Evolutionary conservation across 768 basidiomycete species (phyloP).

Genomic region (Naganishia friedmannii): DNA sequence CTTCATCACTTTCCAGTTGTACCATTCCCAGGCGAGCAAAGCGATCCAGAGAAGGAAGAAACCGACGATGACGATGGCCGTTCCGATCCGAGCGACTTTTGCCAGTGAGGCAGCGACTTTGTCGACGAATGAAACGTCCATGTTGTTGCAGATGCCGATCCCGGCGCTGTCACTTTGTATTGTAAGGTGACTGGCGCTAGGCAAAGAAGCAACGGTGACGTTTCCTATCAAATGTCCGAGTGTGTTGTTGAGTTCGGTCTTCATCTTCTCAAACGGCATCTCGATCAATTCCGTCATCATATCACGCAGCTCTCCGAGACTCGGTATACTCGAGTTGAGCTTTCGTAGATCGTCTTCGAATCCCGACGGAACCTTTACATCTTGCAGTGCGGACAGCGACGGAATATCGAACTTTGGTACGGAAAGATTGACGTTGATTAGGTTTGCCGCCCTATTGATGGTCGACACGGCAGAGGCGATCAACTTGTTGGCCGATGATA

Average conservation of each 20-base stretch:
- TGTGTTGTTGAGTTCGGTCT: constrained; percentile 83
- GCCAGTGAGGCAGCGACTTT: constrained; percentile 76
- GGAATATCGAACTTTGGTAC: constrained; percentile 74
- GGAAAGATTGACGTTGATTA: constrained; percentile 59
- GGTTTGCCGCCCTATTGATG: constrained; percentile 69
- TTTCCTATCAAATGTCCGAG: constrained; percentile 52
- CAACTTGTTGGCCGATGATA: constrained; percentile 65
- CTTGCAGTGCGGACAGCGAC: constrained; percentile 67
- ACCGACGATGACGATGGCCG: constrained; percentile 67
- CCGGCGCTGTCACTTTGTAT: constrained; percentile 23
- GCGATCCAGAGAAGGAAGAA: constrained; percentile 71
- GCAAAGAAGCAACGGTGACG: constrained; percentile 21
- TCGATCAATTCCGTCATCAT: constrained; percentile 60
- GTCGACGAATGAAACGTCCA: constrained; percentile 83
- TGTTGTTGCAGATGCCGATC: constrained; percentile 64
- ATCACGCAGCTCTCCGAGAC: constrained; percentile 69
- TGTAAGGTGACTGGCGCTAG: constrained; percentile 30
- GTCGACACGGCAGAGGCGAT: constrained; percentile 64
- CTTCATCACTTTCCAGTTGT: constrained; percentile 64
- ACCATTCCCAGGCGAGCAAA: constrained; percentile 79
- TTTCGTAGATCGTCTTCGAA: constrained; percentile 70
- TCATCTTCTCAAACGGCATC: constrained; percentile 81
- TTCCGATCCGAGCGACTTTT: constrained; percentile 73
- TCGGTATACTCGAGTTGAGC: constrained; percentile 78
- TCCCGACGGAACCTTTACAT: constrained; percentile 73